Percentiles rank a stretch among this genome's conserved stretches.
Evolutionary conservation across 2,329 filamentous ascomycete genomes (phyloP).

Genomic region (Thermothelomyces thermophilus): DNA sequence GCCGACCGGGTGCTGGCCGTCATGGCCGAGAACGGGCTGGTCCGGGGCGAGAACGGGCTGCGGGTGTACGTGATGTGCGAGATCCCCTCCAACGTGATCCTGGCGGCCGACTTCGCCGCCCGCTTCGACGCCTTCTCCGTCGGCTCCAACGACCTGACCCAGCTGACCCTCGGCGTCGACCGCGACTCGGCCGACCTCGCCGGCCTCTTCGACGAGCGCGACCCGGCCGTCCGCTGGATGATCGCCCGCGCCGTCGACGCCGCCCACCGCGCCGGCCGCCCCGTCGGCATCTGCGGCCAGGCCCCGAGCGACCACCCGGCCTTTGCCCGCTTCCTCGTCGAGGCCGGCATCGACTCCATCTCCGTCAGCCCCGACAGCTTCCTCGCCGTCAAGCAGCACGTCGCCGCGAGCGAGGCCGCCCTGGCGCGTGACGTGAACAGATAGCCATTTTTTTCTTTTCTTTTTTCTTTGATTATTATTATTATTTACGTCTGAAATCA

Average conservation of each 20-base stretch:
- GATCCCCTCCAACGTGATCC: constrained; percentile 36
- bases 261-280: constrained; percentile 28
- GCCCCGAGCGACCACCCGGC: constrained; percentile 35
- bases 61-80: constrained; percentile 38
- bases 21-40: constrained; percentile 35
- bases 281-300: constrained; percentile 36
- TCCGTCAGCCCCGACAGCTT: constrained; percentile 37
- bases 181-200: constrained; percentile 33
- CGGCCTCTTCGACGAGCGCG: constrained; percentile 35
- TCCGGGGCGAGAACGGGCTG: constrained; percentile 31
- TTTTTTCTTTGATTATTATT: too few species aligned
- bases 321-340: constrained; percentile 33
- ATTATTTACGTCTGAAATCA: too few species aligned
- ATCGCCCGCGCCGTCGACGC: constrained; percentile 30
- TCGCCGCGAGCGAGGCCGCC: too few species aligned
- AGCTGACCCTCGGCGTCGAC: constrained; percentile 35
- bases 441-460: too few species aligned
- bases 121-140: constrained; percentile 38
- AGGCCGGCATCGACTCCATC: constrained; percentile 33
- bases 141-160: constrained; percentile 36
- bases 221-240: constrained; percentile 36
- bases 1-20: constrained; percentile 31
- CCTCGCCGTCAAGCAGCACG: constrained; percentile 31
- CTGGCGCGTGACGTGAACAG: too few species aligned
- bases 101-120: constrained; percentile 31